Conservation (phyloP, 140 eudicot genomes). For the Ambrosia hybrid region DNA sequence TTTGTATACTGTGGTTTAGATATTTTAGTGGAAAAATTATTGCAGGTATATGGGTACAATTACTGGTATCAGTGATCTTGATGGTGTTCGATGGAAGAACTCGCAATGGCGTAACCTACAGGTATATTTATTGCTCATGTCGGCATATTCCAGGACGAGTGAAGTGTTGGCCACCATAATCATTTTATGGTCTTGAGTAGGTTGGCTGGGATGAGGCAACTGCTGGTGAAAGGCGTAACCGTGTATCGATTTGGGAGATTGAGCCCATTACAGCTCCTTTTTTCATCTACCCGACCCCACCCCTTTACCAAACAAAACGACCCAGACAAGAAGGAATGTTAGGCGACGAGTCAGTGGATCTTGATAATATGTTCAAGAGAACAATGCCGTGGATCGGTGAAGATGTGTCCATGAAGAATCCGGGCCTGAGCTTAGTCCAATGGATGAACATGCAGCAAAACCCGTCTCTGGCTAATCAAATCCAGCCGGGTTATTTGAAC, state of each 20-base stretch:
- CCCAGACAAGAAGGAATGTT: constrained; percentile 88
- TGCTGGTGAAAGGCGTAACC: constrained; percentile 89
- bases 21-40: background rate
- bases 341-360: constrained; percentile 77
- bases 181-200: constrained; percentile 36
- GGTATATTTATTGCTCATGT: constrained; percentile 35
- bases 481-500: constrained; percentile 64
- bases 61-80: constrained; percentile 88
- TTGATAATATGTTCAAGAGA: constrained; percentile 69
- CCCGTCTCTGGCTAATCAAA: constrained; percentile 57
- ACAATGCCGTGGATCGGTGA: constrained; percentile 96
- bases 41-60: constrained; percentile 97
- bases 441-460: constrained; percentile 99
- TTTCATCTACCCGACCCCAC: constrained; percentile 84
- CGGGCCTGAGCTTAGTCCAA: constrained; percentile 85
- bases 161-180: constrained; percentile 10
- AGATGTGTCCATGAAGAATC: constrained; percentile 72
- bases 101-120: constrained; percentile 98
- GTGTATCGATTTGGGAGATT: constrained; percentile 96
- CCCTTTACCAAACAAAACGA: constrained; percentile 76
- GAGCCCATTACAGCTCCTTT: constrained; percentile 97
- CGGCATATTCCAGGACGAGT: background rate
- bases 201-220: constrained; percentile 99
- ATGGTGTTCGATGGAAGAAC: constrained; percentile 91
- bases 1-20: constrained; percentile 7